Conservation (phyloP, 768 basidiomycete species). For the Lentinula sp. region DNA sequence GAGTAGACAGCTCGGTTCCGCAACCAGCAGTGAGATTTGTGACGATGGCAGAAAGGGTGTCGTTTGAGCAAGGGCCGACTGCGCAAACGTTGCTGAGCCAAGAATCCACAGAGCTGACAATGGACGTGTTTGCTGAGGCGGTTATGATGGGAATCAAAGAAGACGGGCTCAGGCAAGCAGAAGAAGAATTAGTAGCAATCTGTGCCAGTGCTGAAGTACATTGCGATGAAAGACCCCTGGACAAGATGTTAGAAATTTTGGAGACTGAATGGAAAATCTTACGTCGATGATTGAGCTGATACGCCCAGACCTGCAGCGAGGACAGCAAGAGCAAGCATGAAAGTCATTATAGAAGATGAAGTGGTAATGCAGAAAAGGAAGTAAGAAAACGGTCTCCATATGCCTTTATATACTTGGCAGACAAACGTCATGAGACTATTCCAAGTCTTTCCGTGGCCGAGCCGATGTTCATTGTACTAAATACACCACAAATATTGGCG, state of each 20-base stretch:
- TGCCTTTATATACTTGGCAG: not conserved
- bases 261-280: not conserved
- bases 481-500: not conserved
- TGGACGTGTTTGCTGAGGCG: conserved; percentile 25
- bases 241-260: not conserved
- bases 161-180: conserved; percentile 42
- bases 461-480: not conserved
- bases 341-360: conserved; percentile 9
- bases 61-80: conserved; percentile 50
- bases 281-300: conserved; percentile 38
- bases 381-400: not conserved
- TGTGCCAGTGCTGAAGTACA: conserved; percentile 43
- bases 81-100: conserved; percentile 58
- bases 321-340: conserved; percentile 22
- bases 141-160: conserved; percentile 36
- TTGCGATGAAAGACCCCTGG: conserved; percentile 23
- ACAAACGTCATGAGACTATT: not conserved
- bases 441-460: not conserved
- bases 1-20: conserved; percentile 26
- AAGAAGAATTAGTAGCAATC: conserved; percentile 36
- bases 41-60: conserved; percentile 49
- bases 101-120: conserved; percentile 43
- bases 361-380: not conserved
- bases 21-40: conserved; percentile 46
- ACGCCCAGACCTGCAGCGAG: conserved; percentile 16